A percentile compares a stretch with the other conserved stretches of the same genome.
phyloP scores from a whole-genome alignment of 169 alveolate species.

The Plasmodium yoelii region DNA sequence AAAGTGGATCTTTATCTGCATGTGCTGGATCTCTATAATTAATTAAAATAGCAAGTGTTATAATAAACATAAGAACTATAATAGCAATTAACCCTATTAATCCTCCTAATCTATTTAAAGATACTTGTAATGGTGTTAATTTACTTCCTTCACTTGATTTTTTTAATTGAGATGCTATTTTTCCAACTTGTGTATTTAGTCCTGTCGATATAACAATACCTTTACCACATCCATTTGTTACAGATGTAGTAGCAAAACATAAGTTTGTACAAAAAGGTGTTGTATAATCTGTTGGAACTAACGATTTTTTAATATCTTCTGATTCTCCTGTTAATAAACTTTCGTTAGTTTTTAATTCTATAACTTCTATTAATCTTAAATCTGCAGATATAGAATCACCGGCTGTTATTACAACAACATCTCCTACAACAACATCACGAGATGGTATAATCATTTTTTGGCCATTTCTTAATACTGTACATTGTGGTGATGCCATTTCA shows the following conservation, averaged over 20 bases:
- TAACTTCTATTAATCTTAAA: conserved; percentile 90
- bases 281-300: conserved; percentile 84
- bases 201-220: conserved; percentile 95
- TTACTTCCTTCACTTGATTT: conserved; percentile 84
- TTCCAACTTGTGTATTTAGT: conserved; percentile 95
- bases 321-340: conserved; percentile 96
- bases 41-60: conserved; percentile 66
- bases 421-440: conserved; percentile 94
- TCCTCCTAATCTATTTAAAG: conserved; percentile 95
- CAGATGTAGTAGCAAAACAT: conserved; percentile 94
- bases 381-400: conserved; percentile 97
- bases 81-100: conserved; percentile 92
- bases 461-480: conserved; percentile 90
- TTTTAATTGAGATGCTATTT: conserved; percentile 94
- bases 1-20: conserved; percentile 78
- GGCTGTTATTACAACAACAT: conserved; percentile 90
- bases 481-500: conserved; percentile 92
- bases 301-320: conserved; percentile 88
- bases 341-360: conserved; percentile 94
- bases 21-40: conserved; percentile 97
- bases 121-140: conserved; percentile 96
- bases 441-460: conserved; percentile 86
- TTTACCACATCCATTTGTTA: conserved; percentile 93
- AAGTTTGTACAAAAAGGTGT: conserved; percentile 91
- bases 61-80: conserved; percentile 88